phyloP scores from a whole-genome alignment of 2,329 filamentous ascomycete species.

The Sporothrix sp. region DNA sequence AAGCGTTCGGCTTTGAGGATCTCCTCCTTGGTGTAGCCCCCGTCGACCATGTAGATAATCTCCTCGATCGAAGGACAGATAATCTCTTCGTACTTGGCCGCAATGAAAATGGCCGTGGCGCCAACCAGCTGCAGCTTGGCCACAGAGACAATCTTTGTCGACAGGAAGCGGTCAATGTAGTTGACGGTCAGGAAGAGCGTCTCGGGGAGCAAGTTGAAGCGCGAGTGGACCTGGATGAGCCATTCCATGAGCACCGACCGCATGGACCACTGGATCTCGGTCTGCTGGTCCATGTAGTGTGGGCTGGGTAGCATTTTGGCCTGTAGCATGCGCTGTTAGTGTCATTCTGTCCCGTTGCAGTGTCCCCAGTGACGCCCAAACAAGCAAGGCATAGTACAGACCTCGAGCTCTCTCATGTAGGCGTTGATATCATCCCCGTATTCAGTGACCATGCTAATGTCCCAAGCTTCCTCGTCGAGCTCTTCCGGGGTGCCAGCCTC shows the following conservation, averaged over 20 bases:
- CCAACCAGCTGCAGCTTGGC: slow-evolving; percentile 93
- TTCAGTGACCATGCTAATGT: slow-evolving; percentile 95
- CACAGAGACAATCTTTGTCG: slow-evolving; percentile 86
- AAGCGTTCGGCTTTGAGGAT: slow-evolving; percentile 95
- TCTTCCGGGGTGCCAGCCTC: slow-evolving; percentile 59
- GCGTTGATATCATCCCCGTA: slow-evolving; percentile 93
- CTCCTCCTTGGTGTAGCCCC: slow-evolving; percentile 79
- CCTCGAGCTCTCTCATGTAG: slow-evolving; percentile 86
- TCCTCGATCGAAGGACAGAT: slow-evolving; percentile 91
- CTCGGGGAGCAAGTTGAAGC: slow-evolving; percentile 85
- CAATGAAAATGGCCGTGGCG: slow-evolving; percentile 89
- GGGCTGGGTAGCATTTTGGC: slow-evolving; percentile 60
- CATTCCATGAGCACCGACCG: slow-evolving; percentile 94
- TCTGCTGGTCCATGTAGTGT: slow-evolving; percentile 93
- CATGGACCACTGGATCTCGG: slow-evolving; percentile 99
- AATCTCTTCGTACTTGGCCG: slow-evolving; percentile 98
- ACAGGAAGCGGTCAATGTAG: slow-evolving; percentile 94
- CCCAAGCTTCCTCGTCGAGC: slow-evolving; percentile 79
- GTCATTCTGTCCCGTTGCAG: slow-evolving; percentile 8
- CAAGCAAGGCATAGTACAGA: slow-evolving; percentile 29
- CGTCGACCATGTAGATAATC: slow-evolving; percentile 97
- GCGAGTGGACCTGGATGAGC: slow-evolving; percentile 90
- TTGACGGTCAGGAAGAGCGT: slow-evolving; percentile 93
- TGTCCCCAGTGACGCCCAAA: neutral
- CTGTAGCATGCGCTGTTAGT: slow-evolving; percentile 12